These are phyloP conservation scores for Neoboletus magnificus DNA, from an alignment of 768 basidiomycete species.

Conservation along the genomic window DNA sequence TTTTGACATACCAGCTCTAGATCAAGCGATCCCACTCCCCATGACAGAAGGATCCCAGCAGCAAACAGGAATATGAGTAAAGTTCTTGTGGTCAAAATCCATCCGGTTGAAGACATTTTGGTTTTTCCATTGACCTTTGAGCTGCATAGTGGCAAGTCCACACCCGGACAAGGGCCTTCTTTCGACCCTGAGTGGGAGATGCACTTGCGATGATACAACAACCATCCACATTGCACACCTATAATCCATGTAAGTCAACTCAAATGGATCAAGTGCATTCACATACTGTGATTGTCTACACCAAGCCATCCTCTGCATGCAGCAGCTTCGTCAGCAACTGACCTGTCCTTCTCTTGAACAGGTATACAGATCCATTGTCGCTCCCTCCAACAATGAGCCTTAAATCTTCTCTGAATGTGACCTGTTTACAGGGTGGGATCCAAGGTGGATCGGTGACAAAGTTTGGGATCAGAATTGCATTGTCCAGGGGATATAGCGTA, in stretches of 20 bases:
- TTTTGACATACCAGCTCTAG: not conserved
- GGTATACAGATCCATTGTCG: conserved; percentile 2
- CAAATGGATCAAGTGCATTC: not conserved
- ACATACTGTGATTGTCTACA: not conserved
- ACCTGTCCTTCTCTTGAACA: conserved; percentile 7
- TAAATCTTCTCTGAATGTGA: conserved; percentile 7
- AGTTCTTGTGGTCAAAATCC: not conserved
- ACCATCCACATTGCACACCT: not conserved
- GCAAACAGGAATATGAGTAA: too few relatives aligned
- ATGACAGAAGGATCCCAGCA: too few relatives aligned
- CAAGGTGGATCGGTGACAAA: conserved; percentile 1
- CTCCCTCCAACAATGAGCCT: conserved; percentile 9
- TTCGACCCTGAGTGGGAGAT: too few relatives aligned
- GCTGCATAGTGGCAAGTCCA: too few relatives aligned
- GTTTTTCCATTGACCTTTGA: too few relatives aligned
- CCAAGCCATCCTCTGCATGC: not conserved
- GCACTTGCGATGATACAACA: conserved; percentile 5
- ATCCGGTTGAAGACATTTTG: too few relatives aligned
- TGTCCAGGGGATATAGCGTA: conserved; percentile 4
- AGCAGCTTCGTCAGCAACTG: not conserved
- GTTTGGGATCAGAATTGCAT: not conserved
- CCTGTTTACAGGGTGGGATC: conserved; percentile 2
- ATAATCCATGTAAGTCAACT: not conserved
- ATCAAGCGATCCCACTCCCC: not conserved
- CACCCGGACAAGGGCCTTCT: too few relatives aligned